Conservation (phyloP, 169 alveolate genomes). For the Eimeria maxima region DNA sequence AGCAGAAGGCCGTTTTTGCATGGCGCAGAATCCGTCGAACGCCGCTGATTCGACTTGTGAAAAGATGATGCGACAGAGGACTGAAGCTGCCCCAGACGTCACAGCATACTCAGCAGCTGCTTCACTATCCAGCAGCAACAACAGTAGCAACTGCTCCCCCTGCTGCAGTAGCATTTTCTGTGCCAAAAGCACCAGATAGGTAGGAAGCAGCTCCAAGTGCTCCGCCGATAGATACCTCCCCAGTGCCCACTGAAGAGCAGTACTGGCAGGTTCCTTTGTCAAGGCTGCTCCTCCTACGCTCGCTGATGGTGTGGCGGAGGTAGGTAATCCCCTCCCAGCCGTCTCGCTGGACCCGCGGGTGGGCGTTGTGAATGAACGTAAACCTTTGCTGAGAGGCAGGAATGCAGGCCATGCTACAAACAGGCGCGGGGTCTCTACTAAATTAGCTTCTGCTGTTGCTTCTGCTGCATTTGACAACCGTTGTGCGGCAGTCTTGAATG, state of each 20-base stretch:
- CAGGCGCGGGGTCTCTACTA: neutral
- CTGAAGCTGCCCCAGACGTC: slow-evolving; percentile 56
- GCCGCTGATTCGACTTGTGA: slow-evolving; percentile 34
- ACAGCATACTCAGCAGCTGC: slow-evolving; percentile 68
- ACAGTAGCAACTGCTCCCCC: slow-evolving; percentile 57
- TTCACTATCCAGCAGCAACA: slow-evolving; percentile 32
- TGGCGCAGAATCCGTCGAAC: slow-evolving; percentile 23
- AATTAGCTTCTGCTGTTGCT: neutral
- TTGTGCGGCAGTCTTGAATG: neutral
- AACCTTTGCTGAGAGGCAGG: neutral
- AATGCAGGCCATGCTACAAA: slow-evolving; percentile 46
- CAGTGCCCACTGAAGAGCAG: slow-evolving; percentile 11
- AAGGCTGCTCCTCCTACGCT: neutral
- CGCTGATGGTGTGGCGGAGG: neutral
- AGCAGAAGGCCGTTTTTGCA: slow-evolving; percentile 31
- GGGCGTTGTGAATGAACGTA: neutral
- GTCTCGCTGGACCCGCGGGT: neutral
- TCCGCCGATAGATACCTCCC: slow-evolving; percentile 19
- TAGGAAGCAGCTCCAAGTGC: slow-evolving; percentile 33
- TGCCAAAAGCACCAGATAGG: slow-evolving; percentile 39
- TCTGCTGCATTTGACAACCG: neutral
- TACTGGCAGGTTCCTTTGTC: neutral
- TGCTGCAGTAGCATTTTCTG: slow-evolving; percentile 57
- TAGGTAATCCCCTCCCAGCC: neutral
- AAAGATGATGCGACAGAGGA: slow-evolving; percentile 38